Evolutionary conservation across 192 early-diverging fungal genomes (phyloP).

Genomic region (Coemansia sp.): DNA sequence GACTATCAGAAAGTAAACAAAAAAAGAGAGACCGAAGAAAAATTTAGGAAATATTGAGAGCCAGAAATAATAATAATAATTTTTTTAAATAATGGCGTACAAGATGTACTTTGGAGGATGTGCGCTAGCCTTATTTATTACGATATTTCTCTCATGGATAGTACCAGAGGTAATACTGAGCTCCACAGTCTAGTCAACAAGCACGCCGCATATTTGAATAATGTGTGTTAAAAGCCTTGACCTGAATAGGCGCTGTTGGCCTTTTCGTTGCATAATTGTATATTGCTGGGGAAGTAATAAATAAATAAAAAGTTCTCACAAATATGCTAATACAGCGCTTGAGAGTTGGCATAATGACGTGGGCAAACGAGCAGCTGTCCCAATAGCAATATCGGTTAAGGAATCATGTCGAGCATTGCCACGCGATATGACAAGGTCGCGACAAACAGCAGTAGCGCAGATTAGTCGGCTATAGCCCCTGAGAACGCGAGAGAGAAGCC

Average conservation of each 20-base stretch:
- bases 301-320: slow-evolving; percentile 1
- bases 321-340: neutral
- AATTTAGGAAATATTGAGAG: neutral
- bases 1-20: neutral
- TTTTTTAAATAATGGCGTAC: neutral
- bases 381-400: neutral
- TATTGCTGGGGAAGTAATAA: slow-evolving; percentile 6
- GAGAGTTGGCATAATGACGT: neutral
- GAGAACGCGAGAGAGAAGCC: neutral
- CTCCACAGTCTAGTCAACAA: neutral
- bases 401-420: neutral
- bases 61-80: neutral
- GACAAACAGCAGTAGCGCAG: neutral
- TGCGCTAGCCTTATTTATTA: neutral
- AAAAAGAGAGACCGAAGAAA: neutral
- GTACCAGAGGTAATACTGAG: neutral
- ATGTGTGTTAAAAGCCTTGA: neutral
- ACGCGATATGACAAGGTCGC: neutral
- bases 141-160: neutral
- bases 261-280: neutral
- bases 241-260: neutral
- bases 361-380: neutral
- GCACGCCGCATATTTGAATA: neutral
- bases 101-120: neutral
- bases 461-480: neutral